A percentile compares a stretch with the other conserved stretches of the same genome.
Evolutionary conservation across 106 monocot species (phyloP).

Genomic region (Phalaenopsis equestris): DNA sequence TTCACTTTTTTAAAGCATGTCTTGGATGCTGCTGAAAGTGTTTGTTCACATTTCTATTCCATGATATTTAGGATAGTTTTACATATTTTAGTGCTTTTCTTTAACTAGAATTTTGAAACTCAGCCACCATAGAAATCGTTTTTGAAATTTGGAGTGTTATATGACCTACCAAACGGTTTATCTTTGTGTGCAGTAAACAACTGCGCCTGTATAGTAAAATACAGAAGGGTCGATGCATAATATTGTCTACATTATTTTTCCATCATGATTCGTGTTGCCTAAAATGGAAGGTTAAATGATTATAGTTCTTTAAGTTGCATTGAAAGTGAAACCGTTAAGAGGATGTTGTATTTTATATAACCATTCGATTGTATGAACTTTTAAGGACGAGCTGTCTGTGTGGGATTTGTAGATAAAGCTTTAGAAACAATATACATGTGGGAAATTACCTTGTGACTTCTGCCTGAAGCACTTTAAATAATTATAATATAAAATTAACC

Average conservation of each 20-base stretch:
- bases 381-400: neutral
- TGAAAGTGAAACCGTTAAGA: neutral
- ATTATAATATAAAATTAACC: neutral
- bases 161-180: neutral
- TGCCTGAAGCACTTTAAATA: neutral
- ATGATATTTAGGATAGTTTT: neutral
- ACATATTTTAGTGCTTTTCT: neutral
- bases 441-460: neutral
- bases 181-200: neutral
- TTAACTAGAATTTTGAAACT: neutral
- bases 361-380: neutral
- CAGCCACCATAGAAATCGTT: neutral
- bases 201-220: neutral
- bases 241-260: neutral
- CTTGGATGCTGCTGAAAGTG: neutral
- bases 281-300: neutral
- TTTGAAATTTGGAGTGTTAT: neutral
- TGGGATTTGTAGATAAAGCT: neutral
- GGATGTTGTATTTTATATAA: neutral
- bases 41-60: neutral
- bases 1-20: neutral
- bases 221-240: neutral
- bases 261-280: neutral
- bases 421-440: neutral
- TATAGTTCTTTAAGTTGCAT: neutral